phyloP scores from a whole-genome alignment of 352 stramenopile genomes.

The Phytophthora ramorum region DNA sequence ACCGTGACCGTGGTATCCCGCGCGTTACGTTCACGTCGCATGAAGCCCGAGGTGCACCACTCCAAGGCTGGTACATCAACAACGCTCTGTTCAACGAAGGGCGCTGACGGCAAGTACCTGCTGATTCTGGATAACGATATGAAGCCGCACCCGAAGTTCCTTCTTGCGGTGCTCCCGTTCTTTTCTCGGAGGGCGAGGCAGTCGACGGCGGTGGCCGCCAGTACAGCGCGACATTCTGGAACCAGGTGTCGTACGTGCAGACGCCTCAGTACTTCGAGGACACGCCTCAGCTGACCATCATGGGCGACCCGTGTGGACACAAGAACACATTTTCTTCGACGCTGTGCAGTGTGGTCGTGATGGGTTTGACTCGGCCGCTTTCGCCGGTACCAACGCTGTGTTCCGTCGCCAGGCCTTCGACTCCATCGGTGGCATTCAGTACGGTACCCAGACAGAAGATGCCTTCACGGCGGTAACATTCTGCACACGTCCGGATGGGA shows the following conservation, averaged over 20 bases:
- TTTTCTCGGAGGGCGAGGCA: slow-evolving; percentile 91
- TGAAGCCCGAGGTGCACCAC: slow-evolving; percentile 91
- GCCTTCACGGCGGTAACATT: slow-evolving; percentile 89
- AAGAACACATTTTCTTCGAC: slow-evolving; percentile 94
- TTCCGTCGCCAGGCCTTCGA: slow-evolving; percentile 91
- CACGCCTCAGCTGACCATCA: slow-evolving; percentile 81
- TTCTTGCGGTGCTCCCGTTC: slow-evolving; percentile 87
- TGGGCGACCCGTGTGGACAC: slow-evolving; percentile 90
- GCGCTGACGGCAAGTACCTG: slow-evolving; percentile 88
- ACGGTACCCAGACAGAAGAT: slow-evolving; percentile 92
- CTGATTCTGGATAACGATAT: slow-evolving; percentile 94
- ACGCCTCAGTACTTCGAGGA: slow-evolving; percentile 92
- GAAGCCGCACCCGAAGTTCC: slow-evolving; percentile 91
- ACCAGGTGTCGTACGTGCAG: slow-evolving; percentile 91
- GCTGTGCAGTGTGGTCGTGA: slow-evolving; percentile 89
- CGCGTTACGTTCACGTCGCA: slow-evolving; percentile 89
- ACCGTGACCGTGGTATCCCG: slow-evolving; percentile 88
- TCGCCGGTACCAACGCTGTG: slow-evolving; percentile 90
- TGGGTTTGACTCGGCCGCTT: slow-evolving; percentile 88
- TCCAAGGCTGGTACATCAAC: slow-evolving; percentile 94
- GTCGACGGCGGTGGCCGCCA: slow-evolving; percentile 85
- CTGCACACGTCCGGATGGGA: slow-evolving; percentile 87
- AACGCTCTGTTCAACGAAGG: slow-evolving; percentile 92
- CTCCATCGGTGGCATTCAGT: slow-evolving; percentile 90
- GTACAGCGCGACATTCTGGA: slow-evolving; percentile 90